phyloP scores from a whole-genome alignment of 352 stramenopile genomes.

The Globisporangium cederbergense region DNA sequence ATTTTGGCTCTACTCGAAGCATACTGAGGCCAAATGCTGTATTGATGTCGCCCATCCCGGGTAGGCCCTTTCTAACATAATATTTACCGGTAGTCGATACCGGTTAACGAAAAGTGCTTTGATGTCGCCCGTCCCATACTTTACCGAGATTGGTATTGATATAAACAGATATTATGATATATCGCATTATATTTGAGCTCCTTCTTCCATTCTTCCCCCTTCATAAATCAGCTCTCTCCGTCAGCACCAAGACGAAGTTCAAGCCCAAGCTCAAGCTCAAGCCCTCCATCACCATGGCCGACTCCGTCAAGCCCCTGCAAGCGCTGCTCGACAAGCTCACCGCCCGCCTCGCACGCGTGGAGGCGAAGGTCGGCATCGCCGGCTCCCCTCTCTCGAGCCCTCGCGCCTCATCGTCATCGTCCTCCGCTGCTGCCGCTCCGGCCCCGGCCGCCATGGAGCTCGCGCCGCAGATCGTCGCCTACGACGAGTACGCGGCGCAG shows the following conservation, averaged over 20 bases:
- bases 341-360: constrained; percentile 73
- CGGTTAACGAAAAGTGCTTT: too few species aligned
- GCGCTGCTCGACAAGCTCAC: constrained; percentile 78
- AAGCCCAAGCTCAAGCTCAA: constrained; percentile 8
- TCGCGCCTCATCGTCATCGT: not conserved
- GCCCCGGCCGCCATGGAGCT: constrained; percentile 33
- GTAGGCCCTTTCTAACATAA: too few species aligned
- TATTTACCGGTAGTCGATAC: too few species aligned
- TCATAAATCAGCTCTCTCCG: constrained; percentile 2
- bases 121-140: too few species aligned
- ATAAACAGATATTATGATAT: too few species aligned
- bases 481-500: constrained; percentile 87
- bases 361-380: constrained; percentile 69
- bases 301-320: constrained; percentile 71
- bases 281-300: constrained; percentile 36
- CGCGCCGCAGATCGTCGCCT: constrained; percentile 78
- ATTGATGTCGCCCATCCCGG: too few species aligned
- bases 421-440: constrained; percentile 15
- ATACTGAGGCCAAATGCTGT: too few species aligned
- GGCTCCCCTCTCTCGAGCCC: constrained; percentile 17
- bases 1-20: too few species aligned
- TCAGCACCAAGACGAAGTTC: not conserved
- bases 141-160: too few species aligned
- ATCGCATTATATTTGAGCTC: not conserved
- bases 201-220: not conserved